These are phyloP conservation scores for Cruciata laevipes DNA, from an alignment of 257 asterid species.

Conservation along the genomic window DNA sequence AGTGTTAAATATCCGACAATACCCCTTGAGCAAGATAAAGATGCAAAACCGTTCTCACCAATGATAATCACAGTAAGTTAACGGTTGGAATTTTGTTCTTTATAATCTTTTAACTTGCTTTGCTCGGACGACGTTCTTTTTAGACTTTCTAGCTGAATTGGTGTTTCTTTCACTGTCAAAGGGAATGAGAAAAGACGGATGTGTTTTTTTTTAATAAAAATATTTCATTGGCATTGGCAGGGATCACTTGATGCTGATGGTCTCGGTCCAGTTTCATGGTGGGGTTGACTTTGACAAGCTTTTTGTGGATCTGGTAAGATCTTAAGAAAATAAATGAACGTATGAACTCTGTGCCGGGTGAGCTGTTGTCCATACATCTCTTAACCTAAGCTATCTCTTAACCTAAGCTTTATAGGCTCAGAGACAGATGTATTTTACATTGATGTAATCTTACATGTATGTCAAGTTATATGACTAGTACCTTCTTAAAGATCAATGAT, in stretches of 20 bases:
- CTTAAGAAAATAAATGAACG: not conserved
- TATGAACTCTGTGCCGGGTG: not conserved
- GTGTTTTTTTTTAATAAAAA: no score
- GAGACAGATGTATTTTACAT: no score
- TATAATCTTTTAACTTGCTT: not conserved
- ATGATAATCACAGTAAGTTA: constrained; percentile 36
- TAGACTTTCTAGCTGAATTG: not conserved
- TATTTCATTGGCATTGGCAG: constrained; percentile 23
- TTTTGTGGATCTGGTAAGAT: not conserved
- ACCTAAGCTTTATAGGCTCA: not conserved
- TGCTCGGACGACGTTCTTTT: not conserved
- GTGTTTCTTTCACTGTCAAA: not conserved
- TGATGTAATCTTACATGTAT: no score
- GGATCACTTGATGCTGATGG: constrained; percentile 81
- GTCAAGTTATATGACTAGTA: not conserved
- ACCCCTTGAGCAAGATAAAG: constrained; percentile 51
- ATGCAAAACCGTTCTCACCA: constrained; percentile 40
- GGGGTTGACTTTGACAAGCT: constrained; percentile 25
- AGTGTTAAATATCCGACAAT: constrained; percentile 52
- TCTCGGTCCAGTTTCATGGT: constrained; percentile 78
- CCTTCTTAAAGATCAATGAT: not conserved
- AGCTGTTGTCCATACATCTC: not conserved
- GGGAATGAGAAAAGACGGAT: no score
- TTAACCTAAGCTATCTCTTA: not conserved
- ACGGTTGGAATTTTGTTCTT: not conserved